Evolutionary conservation across 768 basidiomycete genomes (phyloP).

Genomic region (Kwoniella europaea): DNA sequence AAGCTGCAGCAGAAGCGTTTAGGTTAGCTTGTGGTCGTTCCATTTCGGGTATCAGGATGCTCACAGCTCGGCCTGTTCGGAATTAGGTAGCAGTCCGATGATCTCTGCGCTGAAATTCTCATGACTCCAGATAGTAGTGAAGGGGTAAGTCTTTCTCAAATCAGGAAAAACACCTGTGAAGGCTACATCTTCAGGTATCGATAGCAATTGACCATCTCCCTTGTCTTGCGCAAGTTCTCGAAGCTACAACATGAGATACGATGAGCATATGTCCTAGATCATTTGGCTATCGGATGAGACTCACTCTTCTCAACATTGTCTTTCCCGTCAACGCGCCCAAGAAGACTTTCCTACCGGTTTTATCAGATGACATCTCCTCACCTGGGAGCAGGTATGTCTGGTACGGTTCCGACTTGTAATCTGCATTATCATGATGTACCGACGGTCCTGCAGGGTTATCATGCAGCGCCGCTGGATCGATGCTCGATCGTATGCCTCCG

Average conservation of each 20-base stretch:
- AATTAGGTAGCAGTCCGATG: conserved; percentile 51
- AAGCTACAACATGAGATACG: conserved; percentile 23
- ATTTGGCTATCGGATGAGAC: conserved; percentile 13
- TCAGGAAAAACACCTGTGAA: conserved; percentile 56
- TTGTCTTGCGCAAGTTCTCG: conserved; percentile 43
- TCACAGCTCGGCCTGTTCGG: conserved; percentile 52
- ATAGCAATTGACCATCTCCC: conserved; percentile 35
- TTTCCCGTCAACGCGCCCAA: conserved; percentile 46
- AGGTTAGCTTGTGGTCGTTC: background rate
- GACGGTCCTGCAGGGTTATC: background rate
- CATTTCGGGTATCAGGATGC: background rate
- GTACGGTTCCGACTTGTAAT: conserved; percentile 44
- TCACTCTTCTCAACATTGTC: conserved; percentile 52
- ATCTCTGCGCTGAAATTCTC: conserved; percentile 57
- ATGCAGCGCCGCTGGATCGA: background rate
- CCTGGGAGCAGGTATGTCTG: conserved; percentile 41
- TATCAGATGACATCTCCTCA: conserved; percentile 48
- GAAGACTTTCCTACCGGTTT: conserved; percentile 43
- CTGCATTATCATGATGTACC: conserved; percentile 2
- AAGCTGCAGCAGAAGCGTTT: conserved; percentile 29
- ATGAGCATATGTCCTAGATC: background rate
- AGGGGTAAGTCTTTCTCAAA: conserved; percentile 56
- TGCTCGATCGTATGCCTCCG: background rate
- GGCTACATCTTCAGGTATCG: conserved; percentile 50
- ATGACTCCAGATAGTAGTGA: conserved; percentile 58